Evolutionary conservation across 2,329 filamentous ascomycete species (phyloP).

Genomic region (Diaporthe citrichinensis): DNA sequence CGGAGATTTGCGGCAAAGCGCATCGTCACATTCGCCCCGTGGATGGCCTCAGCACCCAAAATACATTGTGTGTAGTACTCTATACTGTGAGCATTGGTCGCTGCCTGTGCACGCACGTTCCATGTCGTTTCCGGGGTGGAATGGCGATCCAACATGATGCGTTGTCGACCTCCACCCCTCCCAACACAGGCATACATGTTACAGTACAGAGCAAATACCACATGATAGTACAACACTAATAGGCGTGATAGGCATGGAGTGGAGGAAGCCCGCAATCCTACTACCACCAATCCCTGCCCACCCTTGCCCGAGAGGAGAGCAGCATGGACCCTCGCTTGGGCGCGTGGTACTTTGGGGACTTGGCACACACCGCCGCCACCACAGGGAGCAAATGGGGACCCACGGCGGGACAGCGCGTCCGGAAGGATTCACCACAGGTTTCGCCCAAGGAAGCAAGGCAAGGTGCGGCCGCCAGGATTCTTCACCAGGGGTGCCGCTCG

Average conservation of each 20-base stretch:
- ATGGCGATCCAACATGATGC: slow-evolving; percentile 35
- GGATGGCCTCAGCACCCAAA: background rate
- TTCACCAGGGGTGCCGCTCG: slow-evolving; percentile 4
- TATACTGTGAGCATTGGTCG: slow-evolving; percentile 20
- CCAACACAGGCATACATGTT: slow-evolving; percentile 10
- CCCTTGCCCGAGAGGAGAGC: slow-evolving; percentile 3
- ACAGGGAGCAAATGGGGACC: slow-evolving; percentile 12
- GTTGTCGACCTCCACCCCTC: slow-evolving; percentile 33
- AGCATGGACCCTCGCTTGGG: slow-evolving; percentile 21
- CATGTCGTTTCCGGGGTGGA: slow-evolving; percentile 31
- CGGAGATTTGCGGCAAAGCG: background rate
- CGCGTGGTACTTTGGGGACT: slow-evolving; percentile 25
- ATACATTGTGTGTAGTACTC: slow-evolving; percentile 5
- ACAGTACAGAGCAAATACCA: slow-evolving; percentile 20
- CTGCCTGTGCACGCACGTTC: slow-evolving; percentile 22
- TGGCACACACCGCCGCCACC: slow-evolving; percentile 30
- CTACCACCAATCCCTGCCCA: slow-evolving; percentile 14
- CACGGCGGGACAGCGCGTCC: slow-evolving; percentile 19
- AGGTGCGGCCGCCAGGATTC: slow-evolving; percentile 42
- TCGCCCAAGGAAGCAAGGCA: slow-evolving; percentile 29
- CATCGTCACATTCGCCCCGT: slow-evolving; percentile 11
- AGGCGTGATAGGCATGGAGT: slow-evolving; percentile 4
- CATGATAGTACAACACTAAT: slow-evolving; percentile 10
- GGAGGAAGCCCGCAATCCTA: slow-evolving; percentile 30
- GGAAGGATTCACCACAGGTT: slow-evolving; percentile 27